A percentile compares a stretch with the other conserved stretches of the same genome.
These are phyloP conservation scores for Wallacemonas collosoma DNA, from an alignment of 208 protist genomes.

Conservation along the genomic window DNA sequence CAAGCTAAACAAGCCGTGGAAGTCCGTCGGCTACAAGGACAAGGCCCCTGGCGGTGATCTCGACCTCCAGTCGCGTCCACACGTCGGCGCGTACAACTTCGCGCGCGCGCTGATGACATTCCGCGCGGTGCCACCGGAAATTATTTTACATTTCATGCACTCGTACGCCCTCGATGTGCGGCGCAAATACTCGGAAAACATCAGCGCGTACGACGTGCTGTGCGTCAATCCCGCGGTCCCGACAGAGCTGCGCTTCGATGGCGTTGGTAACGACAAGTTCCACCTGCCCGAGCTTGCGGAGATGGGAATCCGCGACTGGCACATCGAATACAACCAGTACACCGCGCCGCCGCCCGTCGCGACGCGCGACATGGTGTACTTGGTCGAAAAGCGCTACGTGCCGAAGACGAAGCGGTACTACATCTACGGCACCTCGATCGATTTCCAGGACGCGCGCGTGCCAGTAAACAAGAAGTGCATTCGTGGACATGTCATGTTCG, in stretches of 20 bases:
- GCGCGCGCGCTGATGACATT: constrained; percentile 72
- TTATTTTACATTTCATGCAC: constrained; percentile 74
- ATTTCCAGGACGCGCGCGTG: constrained; percentile 34
- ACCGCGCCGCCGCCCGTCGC: constrained; percentile 72
- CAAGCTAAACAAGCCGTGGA: constrained; percentile 38
- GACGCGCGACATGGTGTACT: constrained; percentile 68
- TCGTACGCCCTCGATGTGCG: constrained; percentile 49
- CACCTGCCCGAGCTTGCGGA: constrained; percentile 44
- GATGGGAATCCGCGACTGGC: constrained; percentile 52
- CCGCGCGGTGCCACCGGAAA: constrained; percentile 38
- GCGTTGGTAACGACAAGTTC: constrained; percentile 44
- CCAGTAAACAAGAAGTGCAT: constrained; percentile 41
- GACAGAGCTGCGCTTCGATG: constrained; percentile 22
- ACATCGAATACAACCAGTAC: constrained; percentile 74
- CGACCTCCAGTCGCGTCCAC: constrained; percentile 67
- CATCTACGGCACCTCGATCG: constrained; percentile 81
- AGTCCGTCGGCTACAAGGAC: constrained; percentile 71
- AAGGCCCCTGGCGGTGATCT: constrained; percentile 62
- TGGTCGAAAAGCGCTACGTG: constrained; percentile 77
- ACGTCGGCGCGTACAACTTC: constrained; percentile 84
- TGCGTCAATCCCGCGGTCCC: constrained; percentile 50
- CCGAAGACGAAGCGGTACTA: constrained; percentile 64
- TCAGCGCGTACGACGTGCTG: constrained; percentile 60
- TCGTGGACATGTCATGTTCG: constrained; percentile 54
- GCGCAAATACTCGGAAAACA: constrained; percentile 63